Conservation (phyloP, 164 flowering plant species). For the Vitis cinerea region DNA sequence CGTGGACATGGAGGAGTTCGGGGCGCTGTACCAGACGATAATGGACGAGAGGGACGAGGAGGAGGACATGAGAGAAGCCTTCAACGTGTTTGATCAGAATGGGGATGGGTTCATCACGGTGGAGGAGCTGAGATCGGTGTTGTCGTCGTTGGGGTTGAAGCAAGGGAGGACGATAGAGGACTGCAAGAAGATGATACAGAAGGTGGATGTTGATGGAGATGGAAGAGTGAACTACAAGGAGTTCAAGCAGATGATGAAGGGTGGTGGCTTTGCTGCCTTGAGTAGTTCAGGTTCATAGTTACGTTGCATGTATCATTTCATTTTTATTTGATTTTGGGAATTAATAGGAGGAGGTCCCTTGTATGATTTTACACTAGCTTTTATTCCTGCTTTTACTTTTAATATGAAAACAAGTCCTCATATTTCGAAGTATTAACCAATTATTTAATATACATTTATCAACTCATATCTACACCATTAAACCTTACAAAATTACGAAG, state of each 20-base stretch:
- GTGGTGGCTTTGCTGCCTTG: conserved; percentile 41
- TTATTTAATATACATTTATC: too few species aligned
- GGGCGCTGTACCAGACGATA: conserved; percentile 29
- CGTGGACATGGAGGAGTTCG: conserved; percentile 39
- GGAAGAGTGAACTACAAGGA: conserved; percentile 42
- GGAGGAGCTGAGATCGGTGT: conserved; percentile 40
- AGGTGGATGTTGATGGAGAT: conserved; percentile 48
- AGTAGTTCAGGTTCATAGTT: conserved; percentile 5
- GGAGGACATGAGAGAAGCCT: conserved; percentile 43
- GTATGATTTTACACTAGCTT: too few species aligned
- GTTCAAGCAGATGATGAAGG: conserved; percentile 50
- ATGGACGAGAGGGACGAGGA: conserved; percentile 41
- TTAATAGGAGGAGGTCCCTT: too few species aligned
- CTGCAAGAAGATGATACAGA: conserved; percentile 38
- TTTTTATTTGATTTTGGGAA: too few species aligned
- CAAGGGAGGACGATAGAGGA: conserved; percentile 42
- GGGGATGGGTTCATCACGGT: conserved; percentile 46
- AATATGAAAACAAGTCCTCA: too few species aligned
- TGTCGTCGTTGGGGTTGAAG: conserved; percentile 42
- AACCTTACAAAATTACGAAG: too few species aligned
- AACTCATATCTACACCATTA: too few species aligned
- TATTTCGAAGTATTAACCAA: too few species aligned
- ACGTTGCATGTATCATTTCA: too few species aligned
- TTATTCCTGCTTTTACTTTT: too few species aligned
- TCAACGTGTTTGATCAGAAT: conserved; percentile 46